Percentiles rank a stretch among this genome's conserved stretches.
Conservation (phyloP, 768 basidiomycete genomes). For the Omphalotus guepiniiformis region DNA sequence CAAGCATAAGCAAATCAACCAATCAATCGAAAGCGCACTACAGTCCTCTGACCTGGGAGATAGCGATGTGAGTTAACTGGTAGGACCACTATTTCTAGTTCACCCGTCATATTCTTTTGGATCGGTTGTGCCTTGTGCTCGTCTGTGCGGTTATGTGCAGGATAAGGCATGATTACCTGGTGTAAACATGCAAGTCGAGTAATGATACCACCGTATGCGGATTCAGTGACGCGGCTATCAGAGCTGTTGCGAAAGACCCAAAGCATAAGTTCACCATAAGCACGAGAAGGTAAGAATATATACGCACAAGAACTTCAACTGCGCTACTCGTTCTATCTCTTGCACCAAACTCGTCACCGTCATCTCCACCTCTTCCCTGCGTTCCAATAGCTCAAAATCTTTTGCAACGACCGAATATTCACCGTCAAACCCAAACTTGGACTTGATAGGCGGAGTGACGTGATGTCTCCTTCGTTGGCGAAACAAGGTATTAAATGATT, state of each 20-base stretch:
- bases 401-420: constrained; percentile 3
- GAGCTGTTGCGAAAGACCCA: neutral
- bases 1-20: constrained; percentile 11
- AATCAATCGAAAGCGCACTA: constrained; percentile 29
- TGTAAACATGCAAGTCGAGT: constrained; percentile 3
- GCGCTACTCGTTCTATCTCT: constrained; percentile 1
- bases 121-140: neutral
- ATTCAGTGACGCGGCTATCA: neutral
- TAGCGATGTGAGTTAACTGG: constrained; percentile 31
- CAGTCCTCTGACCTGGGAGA: constrained; percentile 30
- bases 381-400: neutral
- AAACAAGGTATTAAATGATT: neutral
- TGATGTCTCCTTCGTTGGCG: neutral
- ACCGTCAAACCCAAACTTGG: constrained; percentile 5
- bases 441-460: too few species aligned
- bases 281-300: neutral
- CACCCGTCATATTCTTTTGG: constrained; percentile 20
- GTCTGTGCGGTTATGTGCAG: neutral
- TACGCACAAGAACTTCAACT: neutral
- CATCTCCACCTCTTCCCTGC: neutral
- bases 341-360: neutral
- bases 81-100: constrained; percentile 28
- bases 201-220: constrained; percentile 1
- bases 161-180: neutral
- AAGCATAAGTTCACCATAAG: too few species aligned